phyloP scores from a whole-genome alignment of 1,284 basidiomycete genomes.

The Marasmius sp. region DNA sequence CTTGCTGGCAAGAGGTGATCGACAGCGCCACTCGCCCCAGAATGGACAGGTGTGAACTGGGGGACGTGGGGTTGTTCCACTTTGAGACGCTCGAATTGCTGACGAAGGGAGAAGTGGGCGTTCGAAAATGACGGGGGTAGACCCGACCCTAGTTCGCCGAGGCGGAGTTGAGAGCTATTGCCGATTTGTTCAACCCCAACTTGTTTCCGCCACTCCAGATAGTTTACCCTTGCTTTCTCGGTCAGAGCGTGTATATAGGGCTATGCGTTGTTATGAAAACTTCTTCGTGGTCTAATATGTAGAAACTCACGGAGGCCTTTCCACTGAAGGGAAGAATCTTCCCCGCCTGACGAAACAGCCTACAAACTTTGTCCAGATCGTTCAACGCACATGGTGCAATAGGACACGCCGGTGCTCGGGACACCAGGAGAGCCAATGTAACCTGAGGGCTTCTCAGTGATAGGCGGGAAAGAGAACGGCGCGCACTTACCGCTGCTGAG shows the following conservation, averaged over 20 bases:
- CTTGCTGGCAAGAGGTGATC: neutral
- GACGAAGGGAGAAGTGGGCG: slow-evolving; percentile 31
- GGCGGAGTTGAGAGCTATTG: neutral
- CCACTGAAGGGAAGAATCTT: slow-evolving; percentile 45
- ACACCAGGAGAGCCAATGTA: slow-evolving; percentile 60
- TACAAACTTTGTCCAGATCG: slow-evolving; percentile 47
- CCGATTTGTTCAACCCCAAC: neutral
- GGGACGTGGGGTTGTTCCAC: neutral
- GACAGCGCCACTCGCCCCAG: neutral
- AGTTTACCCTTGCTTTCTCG: slow-evolving; percentile 42
- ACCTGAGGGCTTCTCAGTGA: slow-evolving; percentile 42
- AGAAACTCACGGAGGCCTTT: slow-evolving; percentile 45
- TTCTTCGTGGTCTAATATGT: neutral
- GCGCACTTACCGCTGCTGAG: slow-evolving; percentile 64
- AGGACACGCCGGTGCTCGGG: slow-evolving; percentile 50
- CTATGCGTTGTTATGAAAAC: slow-evolving; percentile 25
- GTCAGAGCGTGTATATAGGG: slow-evolving; percentile 49
- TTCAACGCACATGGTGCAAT: slow-evolving; percentile 51
- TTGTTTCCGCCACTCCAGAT: slow-evolving; percentile 34
- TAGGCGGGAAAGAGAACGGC: neutral
- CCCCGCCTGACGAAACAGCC: slow-evolving; percentile 47
- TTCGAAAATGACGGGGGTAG: slow-evolving; percentile 30
- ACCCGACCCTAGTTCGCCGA: neutral
- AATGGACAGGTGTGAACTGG: neutral
- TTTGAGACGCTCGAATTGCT: slow-evolving; percentile 31